Evolutionary conservation across 768 basidiomycete species (phyloP).

Genomic region (Leccinum rimulosum): DNA sequence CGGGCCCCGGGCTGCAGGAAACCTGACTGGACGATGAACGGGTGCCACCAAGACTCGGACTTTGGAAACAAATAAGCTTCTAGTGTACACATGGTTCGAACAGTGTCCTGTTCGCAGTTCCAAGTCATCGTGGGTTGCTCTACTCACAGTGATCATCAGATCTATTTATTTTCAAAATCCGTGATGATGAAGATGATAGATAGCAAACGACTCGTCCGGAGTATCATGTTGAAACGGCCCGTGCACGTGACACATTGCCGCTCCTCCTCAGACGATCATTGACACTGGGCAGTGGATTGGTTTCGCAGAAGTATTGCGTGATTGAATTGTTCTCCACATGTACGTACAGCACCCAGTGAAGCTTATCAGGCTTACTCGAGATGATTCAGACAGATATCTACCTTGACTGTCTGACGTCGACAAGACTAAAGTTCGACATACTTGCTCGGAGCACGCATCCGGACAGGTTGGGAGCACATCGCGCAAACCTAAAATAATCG

Average conservation of each 20-base stretch:
- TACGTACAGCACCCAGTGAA: background rate
- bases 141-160: background rate
- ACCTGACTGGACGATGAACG: background rate
- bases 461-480: too few species aligned
- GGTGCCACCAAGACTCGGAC: background rate
- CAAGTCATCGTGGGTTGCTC: background rate
- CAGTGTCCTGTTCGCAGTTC: background rate
- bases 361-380: background rate
- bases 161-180: background rate
- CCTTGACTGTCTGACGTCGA: background rate
- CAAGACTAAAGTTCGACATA: too few species aligned
- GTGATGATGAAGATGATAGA: background rate
- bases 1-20: background rate
- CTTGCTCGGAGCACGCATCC: too few species aligned
- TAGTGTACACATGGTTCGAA: background rate
- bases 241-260: background rate
- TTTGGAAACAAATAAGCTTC: background rate
- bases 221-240: background rate
- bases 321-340: background rate
- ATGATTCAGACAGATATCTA: background rate
- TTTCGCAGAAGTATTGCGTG: background rate
- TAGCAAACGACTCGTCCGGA: background rate
- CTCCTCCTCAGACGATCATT: too few species aligned
- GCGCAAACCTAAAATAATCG: too few species aligned
- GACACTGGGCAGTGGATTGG: background rate